These are phyloP conservation scores for Teratosphaeria viscida DNA, from an alignment of 2,329 filamentous ascomycete genomes.

Conservation along the genomic window DNA sequence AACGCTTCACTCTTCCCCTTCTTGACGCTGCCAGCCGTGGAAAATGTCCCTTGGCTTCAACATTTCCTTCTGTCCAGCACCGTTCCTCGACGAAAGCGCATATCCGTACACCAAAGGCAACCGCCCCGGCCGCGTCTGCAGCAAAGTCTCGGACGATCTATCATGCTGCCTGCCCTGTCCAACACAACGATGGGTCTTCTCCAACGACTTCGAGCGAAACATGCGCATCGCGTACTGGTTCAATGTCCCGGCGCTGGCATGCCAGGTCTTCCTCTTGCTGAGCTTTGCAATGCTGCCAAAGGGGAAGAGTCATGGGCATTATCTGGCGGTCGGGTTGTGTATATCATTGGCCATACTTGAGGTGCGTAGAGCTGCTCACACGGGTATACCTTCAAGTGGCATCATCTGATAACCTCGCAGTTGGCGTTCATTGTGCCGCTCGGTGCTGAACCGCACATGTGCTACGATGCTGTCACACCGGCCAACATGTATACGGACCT, in stretches of 20 bases:
- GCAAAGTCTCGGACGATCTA: constrained; percentile 33
- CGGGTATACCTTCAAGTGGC: not conserved
- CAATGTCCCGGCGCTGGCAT: constrained; percentile 59
- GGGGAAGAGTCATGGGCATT: constrained; percentile 63
- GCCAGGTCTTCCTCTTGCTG: constrained; percentile 62
- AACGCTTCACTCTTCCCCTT: not conserved
- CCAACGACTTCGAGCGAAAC: constrained; percentile 48
- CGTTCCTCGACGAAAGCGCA: constrained; percentile 6
- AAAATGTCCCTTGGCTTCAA: not conserved
- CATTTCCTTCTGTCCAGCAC: constrained; percentile 5
- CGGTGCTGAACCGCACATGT: constrained; percentile 66
- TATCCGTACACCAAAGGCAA: constrained; percentile 7
- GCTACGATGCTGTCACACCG: constrained; percentile 81
- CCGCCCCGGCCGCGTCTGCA: constrained; percentile 40
- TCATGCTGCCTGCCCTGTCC: constrained; percentile 87
- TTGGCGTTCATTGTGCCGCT: constrained; percentile 86
- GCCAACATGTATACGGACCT: constrained; percentile 76
- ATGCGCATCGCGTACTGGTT: constrained; percentile 67
- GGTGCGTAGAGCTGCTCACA: not conserved
- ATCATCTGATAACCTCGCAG: constrained; percentile 19
- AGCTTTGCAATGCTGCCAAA: constrained; percentile 74
- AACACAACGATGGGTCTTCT: constrained; percentile 63
- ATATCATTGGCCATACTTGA: constrained; percentile 5
- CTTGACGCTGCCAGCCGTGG: not conserved
- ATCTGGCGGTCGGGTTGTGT: constrained; percentile 52